These are phyloP conservation scores for Tetrahymena malaccensis DNA, from an alignment of 73 alveolate species.

Conservation along the genomic window DNA sequence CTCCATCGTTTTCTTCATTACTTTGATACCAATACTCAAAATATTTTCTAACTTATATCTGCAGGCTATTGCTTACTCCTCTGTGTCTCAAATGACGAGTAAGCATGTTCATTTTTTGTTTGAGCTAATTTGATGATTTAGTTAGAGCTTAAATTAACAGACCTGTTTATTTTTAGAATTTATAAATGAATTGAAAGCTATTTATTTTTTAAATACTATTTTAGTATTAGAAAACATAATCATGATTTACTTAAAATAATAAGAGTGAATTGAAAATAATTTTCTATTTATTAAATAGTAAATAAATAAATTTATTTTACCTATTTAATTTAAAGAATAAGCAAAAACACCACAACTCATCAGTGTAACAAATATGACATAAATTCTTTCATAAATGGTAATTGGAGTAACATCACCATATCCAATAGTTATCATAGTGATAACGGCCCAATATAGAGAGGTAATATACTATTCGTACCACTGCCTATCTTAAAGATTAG, in stretches of 20 bases:
- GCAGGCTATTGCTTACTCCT: background rate
- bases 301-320: background rate
- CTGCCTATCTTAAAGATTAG: constrained; percentile 1
- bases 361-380: constrained; percentile 40
- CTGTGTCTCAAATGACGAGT: background rate
- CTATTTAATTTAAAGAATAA: constrained; percentile 18
- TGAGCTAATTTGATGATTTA: background rate
- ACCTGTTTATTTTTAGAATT: background rate
- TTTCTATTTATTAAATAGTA: too few species aligned
- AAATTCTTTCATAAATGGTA: constrained; percentile 62
- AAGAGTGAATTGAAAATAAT: too few species aligned
- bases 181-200: too few species aligned
- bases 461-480: constrained; percentile 47
- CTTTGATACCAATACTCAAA: background rate
- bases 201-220: too few species aligned
- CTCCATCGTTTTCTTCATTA: background rate
- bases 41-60: background rate
- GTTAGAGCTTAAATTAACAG: background rate
- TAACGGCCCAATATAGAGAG: constrained; percentile 67
- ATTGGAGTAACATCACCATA: constrained; percentile 80
- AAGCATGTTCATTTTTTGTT: background rate
- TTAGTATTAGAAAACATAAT: too few species aligned
- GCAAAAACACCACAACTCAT: constrained; percentile 42
- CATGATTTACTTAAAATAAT: too few species aligned
- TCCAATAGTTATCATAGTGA: constrained; percentile 72